phyloP scores from a whole-genome alignment of 805 yeast species.

The Spathaspora gorwiae region DNA sequence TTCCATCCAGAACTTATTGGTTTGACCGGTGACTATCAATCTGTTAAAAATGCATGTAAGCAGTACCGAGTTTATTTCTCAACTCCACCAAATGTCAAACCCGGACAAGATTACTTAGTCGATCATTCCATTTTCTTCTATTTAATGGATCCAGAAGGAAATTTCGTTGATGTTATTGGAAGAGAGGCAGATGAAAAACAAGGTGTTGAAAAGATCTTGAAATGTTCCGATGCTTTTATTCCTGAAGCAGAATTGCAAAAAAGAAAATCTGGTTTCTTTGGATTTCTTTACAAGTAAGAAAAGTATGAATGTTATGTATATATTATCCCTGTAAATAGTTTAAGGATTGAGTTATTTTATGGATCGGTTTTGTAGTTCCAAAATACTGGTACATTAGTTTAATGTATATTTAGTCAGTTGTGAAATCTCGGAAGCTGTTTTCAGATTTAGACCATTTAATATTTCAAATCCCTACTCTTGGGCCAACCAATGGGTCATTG shows the following conservation, averaged over 20 bases:
- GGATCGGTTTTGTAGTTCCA: no score
- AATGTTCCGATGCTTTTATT: slow-evolving; percentile 69
- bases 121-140: slow-evolving; percentile 97
- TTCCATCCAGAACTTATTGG: slow-evolving; percentile 90
- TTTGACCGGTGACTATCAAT: slow-evolving; percentile 85
- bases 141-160: slow-evolving; percentile 97
- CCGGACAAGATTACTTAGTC: slow-evolving; percentile 94
- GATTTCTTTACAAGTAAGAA: slow-evolving; percentile 44
- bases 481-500: no score
- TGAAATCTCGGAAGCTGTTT: no score
- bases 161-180: slow-evolving; percentile 91
- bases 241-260: slow-evolving; percentile 68
- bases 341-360: no score
- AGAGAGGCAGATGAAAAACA: slow-evolving; percentile 78
- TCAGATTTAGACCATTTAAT: no score
- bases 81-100: slow-evolving; percentile 91
- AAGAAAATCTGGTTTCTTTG: slow-evolving; percentile 57
- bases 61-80: slow-evolving; percentile 91
- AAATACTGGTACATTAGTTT: no score
- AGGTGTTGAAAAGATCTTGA: slow-evolving; percentile 72
- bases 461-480: no score
- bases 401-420: no score
- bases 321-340: neutral
- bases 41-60: slow-evolving; percentile 80
- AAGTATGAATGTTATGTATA: neutral